A percentile compares a stretch with the other conserved stretches of the same genome.
phyloP scores from a whole-genome alignment of 2,329 filamentous ascomycete species.

The Neofusicoccum cordaticola region DNA sequence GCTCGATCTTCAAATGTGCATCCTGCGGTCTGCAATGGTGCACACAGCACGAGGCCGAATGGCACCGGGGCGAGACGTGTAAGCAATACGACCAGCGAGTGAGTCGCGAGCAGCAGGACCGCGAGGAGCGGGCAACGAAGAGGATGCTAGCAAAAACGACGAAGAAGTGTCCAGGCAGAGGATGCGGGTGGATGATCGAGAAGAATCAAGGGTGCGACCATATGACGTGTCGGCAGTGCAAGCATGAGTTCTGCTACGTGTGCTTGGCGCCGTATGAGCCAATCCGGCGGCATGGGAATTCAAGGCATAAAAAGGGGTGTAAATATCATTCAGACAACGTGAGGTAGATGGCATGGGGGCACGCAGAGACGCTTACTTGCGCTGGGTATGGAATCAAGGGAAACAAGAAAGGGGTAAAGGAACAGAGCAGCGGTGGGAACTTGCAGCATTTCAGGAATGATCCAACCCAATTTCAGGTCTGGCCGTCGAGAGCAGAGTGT shows the following conservation, averaged over 20 bases:
- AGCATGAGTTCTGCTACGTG: slow-evolving; percentile 41
- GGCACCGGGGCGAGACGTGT: slow-evolving; percentile 43
- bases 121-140: slow-evolving; percentile 29
- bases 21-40: slow-evolving; percentile 38
- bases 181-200: slow-evolving; percentile 39
- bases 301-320: slow-evolving; percentile 24
- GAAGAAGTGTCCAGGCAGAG: slow-evolving; percentile 37
- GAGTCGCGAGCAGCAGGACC: slow-evolving; percentile 26
- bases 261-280: slow-evolving; percentile 31
- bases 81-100: slow-evolving; percentile 37
- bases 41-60: slow-evolving; percentile 31
- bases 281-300: slow-evolving; percentile 25
- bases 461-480: too few relatives aligned
- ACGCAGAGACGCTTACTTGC: too few relatives aligned
- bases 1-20: slow-evolving; percentile 43
- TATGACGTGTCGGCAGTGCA: slow-evolving; percentile 38
- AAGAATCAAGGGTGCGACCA: slow-evolving; percentile 44
- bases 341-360: not conserved
- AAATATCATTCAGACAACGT: slow-evolving; percentile 14
- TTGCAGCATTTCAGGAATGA: too few relatives aligned
- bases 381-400: too few relatives aligned
- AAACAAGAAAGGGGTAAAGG: too few relatives aligned
- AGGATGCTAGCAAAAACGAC: slow-evolving; percentile 30
- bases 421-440: too few relatives aligned
- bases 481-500: too few relatives aligned